These are phyloP conservation scores for Hypholoma fasciculare DNA, from an alignment of 768 basidiomycete genomes.

Conservation along the genomic window DNA sequence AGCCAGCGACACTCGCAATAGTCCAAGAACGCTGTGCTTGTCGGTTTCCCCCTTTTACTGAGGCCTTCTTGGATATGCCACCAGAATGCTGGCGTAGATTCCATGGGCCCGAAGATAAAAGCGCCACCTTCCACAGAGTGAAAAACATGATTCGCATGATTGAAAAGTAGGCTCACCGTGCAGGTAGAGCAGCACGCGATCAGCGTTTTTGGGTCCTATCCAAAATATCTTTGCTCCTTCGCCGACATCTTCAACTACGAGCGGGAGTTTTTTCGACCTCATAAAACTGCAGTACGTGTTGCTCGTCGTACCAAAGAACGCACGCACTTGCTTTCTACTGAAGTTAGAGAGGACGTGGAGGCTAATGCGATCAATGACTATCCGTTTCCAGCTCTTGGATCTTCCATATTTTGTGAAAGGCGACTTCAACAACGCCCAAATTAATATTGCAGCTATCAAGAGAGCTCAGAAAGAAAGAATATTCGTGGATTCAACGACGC, in stretches of 20 bases:
- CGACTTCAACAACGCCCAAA: conserved; percentile 14
- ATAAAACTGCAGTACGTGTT: conserved; percentile 17
- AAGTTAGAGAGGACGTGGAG: neutral
- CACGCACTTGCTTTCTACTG: conserved; percentile 13
- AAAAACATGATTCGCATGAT: neutral
- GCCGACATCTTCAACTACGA: conserved; percentile 19
- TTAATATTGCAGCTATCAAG: conserved; percentile 5
- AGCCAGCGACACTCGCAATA: conserved; percentile 11
- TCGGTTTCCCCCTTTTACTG: conserved; percentile 8
- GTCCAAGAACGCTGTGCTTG: conserved; percentile 18
- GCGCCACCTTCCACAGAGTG: neutral
- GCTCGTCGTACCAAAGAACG: conserved; percentile 18
- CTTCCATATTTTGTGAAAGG: conserved; percentile 15
- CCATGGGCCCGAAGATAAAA: conserved; percentile 13
- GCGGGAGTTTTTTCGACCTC: conserved; percentile 14
- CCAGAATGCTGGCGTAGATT: conserved; percentile 19
- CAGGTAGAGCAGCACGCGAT: conserved; percentile 12
- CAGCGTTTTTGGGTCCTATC: conserved; percentile 11
- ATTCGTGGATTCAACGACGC: neutral
- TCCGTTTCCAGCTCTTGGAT: conserved; percentile 13
- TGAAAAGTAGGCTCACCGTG: neutral
- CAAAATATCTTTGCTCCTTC: conserved; percentile 8
- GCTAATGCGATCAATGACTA: conserved; percentile 5
- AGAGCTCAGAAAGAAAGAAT: too few species aligned
- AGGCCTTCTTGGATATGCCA: conserved; percentile 20